Evolutionary conservation across 73 alveolate genomes (phyloP).

Genomic region (Symbiodinium natans): DNA sequence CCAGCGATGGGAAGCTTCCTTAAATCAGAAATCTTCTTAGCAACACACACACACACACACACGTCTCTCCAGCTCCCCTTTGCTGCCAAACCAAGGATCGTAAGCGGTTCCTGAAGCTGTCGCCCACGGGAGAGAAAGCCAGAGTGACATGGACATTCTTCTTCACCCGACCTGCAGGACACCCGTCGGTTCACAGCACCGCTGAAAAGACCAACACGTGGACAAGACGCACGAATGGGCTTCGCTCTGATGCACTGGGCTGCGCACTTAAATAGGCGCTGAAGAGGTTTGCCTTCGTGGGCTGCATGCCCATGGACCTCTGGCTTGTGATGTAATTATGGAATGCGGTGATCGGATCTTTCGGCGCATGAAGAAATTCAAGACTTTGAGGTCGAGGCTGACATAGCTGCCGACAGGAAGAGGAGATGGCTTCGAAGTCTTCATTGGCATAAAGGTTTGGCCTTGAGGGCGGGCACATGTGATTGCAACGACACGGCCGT

Average conservation of each 20-base stretch:
- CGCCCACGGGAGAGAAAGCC: constrained; percentile 99
- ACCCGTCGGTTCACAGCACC: not conserved
- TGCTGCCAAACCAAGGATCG: constrained; percentile 21
- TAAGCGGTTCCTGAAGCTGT: constrained; percentile 98
- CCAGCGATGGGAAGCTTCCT: constrained; percentile 99
- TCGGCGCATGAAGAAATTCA: no score
- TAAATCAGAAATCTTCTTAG: not conserved
- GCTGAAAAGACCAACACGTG: not conserved
- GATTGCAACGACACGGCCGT: not conserved
- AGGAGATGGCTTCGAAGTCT: constrained; percentile 96
- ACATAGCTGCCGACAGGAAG: constrained; percentile 96
- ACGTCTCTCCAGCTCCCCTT: not conserved
- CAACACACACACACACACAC: not conserved
- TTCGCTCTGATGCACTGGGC: not conserved
- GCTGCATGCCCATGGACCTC: constrained; percentile 95
- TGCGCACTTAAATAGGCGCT: constrained; percentile 94
- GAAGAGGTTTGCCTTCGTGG: constrained; percentile 97
- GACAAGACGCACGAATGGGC: not conserved
- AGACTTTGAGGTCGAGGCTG: constrained; percentile 61
- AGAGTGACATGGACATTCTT: constrained; percentile 99
- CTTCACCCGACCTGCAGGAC: constrained; percentile 96
- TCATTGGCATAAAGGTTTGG: constrained; percentile 97
- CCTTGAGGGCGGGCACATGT: not conserved
- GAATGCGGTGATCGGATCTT: no score
- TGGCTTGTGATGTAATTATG: no score